Conservation (phyloP, 306 rosid species). For the Fragaria iinumae region DNA sequence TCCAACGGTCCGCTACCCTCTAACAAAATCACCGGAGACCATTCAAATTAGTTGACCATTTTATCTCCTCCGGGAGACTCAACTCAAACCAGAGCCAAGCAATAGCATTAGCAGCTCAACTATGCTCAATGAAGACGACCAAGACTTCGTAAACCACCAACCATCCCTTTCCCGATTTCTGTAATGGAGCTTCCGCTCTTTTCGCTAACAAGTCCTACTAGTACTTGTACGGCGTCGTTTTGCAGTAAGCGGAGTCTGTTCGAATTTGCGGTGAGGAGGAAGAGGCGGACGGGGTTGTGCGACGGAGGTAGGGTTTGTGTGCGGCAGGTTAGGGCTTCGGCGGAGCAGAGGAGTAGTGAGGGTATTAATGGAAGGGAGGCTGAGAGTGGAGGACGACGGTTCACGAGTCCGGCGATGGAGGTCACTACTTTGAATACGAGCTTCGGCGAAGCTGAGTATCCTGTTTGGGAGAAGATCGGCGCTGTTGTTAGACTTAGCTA, state of each 20-base stretch:
- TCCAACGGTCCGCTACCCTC: neutral
- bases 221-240: conserved; percentile 34
- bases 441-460: conserved; percentile 69
- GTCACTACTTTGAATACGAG: conserved; percentile 62
- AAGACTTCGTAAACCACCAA: conserved; percentile 7
- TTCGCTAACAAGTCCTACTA: conserved; percentile 34
- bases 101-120: neutral
- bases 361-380: conserved; percentile 42
- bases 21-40: neutral
- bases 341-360: conserved; percentile 63
- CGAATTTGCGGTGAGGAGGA: conserved; percentile 39
- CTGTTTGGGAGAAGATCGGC: conserved; percentile 92
- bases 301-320: conserved; percentile 33
- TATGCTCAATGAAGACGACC: conserved; percentile 28
- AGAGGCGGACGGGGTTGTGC: conserved; percentile 23
- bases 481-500: conserved; percentile 88
- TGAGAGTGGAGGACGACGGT: conserved; percentile 41
- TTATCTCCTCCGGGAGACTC: neutral
- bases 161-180: neutral
- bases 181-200: conserved; percentile 37
- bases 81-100: neutral
- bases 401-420: conserved; percentile 74
- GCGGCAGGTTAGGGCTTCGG: conserved; percentile 54
- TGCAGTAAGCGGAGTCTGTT: conserved; percentile 39
- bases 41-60: neutral